Conservation (phyloP, 2,329 filamentous ascomycete genomes). For the Madurella mycetomatis region DNA sequence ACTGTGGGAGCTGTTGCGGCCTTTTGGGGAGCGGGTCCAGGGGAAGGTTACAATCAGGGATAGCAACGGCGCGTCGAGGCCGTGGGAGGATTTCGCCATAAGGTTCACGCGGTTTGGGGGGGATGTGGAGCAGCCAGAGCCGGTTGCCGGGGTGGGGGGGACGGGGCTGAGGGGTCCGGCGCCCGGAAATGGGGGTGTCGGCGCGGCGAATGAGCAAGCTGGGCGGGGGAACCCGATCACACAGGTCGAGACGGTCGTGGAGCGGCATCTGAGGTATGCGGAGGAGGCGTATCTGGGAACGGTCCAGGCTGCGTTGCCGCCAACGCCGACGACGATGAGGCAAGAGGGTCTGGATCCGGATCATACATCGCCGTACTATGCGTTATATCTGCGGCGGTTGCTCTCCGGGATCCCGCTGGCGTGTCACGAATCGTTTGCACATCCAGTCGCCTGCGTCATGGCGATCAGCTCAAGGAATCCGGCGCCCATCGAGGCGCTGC, state of each 20-base stretch:
- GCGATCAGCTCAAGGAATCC: conserved; percentile 87
- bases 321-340: conserved; percentile 32
- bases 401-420: conserved; percentile 74
- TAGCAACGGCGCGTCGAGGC: conserved; percentile 76
- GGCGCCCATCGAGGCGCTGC: conserved; percentile 79
- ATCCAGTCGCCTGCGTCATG: conserved; percentile 91
- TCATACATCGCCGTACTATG: conserved; percentile 72
- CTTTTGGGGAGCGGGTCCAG: conserved; percentile 82
- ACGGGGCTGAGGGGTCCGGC: conserved; percentile 8
- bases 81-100: conserved; percentile 85
- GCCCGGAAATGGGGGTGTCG: neutral
- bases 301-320: conserved; percentile 35
- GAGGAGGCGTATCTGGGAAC: conserved; percentile 50
- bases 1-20: conserved; percentile 78
- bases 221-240: conserved; percentile 46
- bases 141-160: conserved; percentile 30
- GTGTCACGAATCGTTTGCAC: conserved; percentile 87
- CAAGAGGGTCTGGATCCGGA: conserved; percentile 41
- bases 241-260: conserved; percentile 75
- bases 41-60: conserved; percentile 90
- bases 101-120: conserved; percentile 72
- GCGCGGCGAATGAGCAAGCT: conserved; percentile 27
- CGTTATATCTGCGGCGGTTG: conserved; percentile 76
- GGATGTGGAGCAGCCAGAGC: conserved; percentile 49
- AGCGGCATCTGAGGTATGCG: conserved; percentile 71